Base-by-base conservation (phyloP, 257 asterid genomes). In the Anisodus tanguticus region DNA sequence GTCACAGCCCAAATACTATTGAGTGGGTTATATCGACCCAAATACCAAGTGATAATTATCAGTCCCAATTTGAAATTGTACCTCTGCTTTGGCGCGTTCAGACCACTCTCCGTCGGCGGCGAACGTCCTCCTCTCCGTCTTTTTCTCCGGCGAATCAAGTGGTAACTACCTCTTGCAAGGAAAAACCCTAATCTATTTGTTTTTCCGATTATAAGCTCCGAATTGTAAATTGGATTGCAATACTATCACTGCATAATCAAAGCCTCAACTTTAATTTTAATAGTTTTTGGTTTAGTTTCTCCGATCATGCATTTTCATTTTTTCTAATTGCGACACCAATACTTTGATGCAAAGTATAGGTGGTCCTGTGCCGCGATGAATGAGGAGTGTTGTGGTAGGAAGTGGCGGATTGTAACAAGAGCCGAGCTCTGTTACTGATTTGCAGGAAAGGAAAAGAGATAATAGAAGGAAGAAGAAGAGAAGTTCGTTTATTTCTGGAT, bases 1-100 rank as follows among this genome's bases (percentile, higher is more conserved):
- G 5, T 11, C 47, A 72, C 22, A 72, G 19, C 80, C 80, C 80
- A 72, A 47, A 72, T n/a, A 12, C 39, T 9, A 71, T 43, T 70
- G 26, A 9, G 31, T 43, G 55, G 49, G 6, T 19, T 8, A 63
- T 63, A 22, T 1, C 0, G 37, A 70, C n/a, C 57, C 4, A 71
- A 71, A 1, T 17, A 71, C 4, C 0, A 15, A 41, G 15, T 69
- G 15, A 31, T 31, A 31, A 31, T 31, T 31, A 31, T 31, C 35
- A 31, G 35, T 1, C 35, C 1, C 35, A 31, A 31, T 31, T 31
- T 31, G 35, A n/a, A 45, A 71, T 45, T 71, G 10, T 37, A 2
- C 39, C 2, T 60, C 37, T 62, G 37, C 37, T 59, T 62, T 13
- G 58, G 58, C 59, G 58, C 80, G 80, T 45, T n/a, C 39, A 45